phyloP scores from a whole-genome alignment of 257 asterid genomes.

The Dorcoceras hygrometricum region DNA sequence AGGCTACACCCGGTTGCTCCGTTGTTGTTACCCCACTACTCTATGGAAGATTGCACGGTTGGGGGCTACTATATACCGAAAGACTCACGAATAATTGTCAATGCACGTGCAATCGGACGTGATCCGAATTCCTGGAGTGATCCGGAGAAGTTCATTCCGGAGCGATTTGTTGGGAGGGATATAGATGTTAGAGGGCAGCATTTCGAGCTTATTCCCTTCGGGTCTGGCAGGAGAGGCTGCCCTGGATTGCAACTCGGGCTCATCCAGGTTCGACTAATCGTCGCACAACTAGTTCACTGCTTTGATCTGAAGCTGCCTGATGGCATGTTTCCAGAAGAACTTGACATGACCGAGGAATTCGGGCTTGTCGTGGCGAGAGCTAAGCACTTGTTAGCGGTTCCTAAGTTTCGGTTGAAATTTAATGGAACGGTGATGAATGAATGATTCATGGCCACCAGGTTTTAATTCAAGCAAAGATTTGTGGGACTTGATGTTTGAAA shows the following conservation, averaged over 20 bases:
- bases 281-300: conserved; percentile 58
- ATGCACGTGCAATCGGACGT: conserved; percentile 41
- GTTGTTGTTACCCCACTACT: conserved; percentile 40
- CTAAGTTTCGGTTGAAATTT: conserved; percentile 27
- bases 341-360: conserved; percentile 50
- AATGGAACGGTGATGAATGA: background rate
- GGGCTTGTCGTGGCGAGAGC: conserved; percentile 35
- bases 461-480: background rate
- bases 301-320: conserved; percentile 54
- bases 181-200: conserved; percentile 47
- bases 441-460: background rate
- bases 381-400: conserved; percentile 30
- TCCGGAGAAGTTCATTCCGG: conserved; percentile 47
- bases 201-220: conserved; percentile 52
- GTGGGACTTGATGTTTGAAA: background rate
- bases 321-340: conserved; percentile 33
- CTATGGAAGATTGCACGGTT: conserved; percentile 38
- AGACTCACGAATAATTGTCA: conserved; percentile 40
- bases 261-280: conserved; percentile 38
- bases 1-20: conserved; percentile 35
- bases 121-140: conserved; percentile 46
- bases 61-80: conserved; percentile 42
- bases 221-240: conserved; percentile 53
- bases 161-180: conserved; percentile 41
- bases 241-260: conserved; percentile 55